Conservation (phyloP, 1,284 basidiomycete species). For the Austroboletus rostrupii region DNA sequence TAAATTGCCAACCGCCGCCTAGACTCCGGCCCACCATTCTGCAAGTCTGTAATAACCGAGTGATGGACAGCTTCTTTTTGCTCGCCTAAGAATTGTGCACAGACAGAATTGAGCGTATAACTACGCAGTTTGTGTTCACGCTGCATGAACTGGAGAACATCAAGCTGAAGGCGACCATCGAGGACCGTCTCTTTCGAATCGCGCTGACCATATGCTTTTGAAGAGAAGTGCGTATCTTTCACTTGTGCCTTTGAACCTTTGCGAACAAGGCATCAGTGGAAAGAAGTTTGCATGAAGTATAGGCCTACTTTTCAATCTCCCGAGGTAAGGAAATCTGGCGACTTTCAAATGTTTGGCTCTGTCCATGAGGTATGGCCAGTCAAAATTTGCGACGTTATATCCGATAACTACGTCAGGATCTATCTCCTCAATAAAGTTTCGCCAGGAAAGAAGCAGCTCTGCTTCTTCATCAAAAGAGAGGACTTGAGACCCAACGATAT, state of each 20-base stretch:
- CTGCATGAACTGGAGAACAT: constrained; percentile 94
- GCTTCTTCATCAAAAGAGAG: constrained; percentile 78
- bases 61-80: constrained; percentile 98
- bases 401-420: constrained; percentile 94
- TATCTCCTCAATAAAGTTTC: constrained; percentile 79
- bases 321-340: constrained; percentile 71
- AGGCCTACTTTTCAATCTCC: constrained; percentile 67
- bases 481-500: constrained; percentile 94
- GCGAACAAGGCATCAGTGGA: constrained; percentile 4
- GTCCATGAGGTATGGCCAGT: constrained; percentile 91
- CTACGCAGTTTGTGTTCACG: constrained; percentile 92
- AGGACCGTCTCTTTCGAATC: constrained; percentile 90
- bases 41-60: constrained; percentile 93
- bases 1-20: constrained; percentile 89
- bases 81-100: constrained; percentile 92
- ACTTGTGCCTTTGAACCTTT: constrained; percentile 72
- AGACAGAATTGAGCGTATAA: constrained; percentile 94
- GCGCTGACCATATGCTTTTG: constrained; percentile 91
- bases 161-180: constrained; percentile 88
- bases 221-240: constrained; percentile 93
- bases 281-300: background rate
- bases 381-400: constrained; percentile 90
- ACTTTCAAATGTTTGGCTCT: constrained; percentile 80
- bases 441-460: constrained; percentile 75
- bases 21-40: constrained; percentile 91